Percentiles rank a stretch among this genome's conserved stretches.
phyloP scores from a whole-genome alignment of 2,329 filamentous ascomycete species.

The Aspergillus sergii region DNA sequence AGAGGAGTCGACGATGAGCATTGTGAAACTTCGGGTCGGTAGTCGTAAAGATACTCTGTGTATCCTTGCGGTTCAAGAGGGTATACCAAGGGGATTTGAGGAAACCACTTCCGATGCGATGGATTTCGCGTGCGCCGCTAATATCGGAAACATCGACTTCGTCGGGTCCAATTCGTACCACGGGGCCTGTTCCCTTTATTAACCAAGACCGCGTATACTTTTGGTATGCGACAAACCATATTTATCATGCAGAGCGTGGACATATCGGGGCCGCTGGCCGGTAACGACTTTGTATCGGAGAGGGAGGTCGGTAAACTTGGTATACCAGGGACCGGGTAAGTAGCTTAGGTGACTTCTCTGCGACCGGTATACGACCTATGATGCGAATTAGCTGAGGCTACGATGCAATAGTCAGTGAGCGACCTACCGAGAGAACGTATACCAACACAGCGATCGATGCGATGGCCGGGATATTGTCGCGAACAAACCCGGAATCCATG shows the following conservation, averaged over 20 bases:
- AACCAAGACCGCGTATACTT: background rate
- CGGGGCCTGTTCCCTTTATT: slow-evolving; percentile 24
- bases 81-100: slow-evolving; percentile 38
- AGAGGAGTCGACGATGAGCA: slow-evolving; percentile 34
- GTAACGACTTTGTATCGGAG: slow-evolving; percentile 10
- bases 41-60: slow-evolving; percentile 45
- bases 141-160: slow-evolving; percentile 43
- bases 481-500: slow-evolving; percentile 3
- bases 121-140: slow-evolving; percentile 34
- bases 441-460: background rate
- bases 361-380: background rate
- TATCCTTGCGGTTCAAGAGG: slow-evolving; percentile 18
- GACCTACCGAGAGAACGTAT: background rate
- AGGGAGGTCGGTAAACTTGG: slow-evolving; percentile 15
- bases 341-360: background rate
- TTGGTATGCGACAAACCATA: slow-evolving; percentile 11
- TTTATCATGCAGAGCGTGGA: slow-evolving; percentile 17
- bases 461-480: background rate
- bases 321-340: slow-evolving; percentile 13
- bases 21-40: slow-evolving; percentile 39
- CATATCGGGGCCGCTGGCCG: slow-evolving; percentile 17
- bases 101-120: slow-evolving; percentile 36
- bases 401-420: background rate
- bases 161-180: slow-evolving; percentile 31
- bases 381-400: background rate